These are phyloP conservation scores for Furcasterigmium sp. DNA, from an alignment of 2,329 filamentous ascomycete species.

Conservation along the genomic window DNA sequence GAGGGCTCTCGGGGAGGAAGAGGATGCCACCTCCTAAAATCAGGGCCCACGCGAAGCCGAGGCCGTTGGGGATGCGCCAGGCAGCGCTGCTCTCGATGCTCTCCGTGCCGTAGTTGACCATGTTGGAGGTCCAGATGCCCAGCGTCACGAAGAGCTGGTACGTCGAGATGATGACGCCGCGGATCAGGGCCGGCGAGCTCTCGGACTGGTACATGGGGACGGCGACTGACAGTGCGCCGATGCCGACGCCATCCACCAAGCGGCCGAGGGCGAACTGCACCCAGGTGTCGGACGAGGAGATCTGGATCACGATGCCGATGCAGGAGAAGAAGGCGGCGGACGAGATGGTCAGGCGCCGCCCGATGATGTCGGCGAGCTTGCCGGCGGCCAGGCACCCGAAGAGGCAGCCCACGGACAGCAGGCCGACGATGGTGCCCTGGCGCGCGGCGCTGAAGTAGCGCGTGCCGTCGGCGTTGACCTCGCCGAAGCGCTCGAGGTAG, in stretches of 20 bases:
- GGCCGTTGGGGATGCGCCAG: slow-evolving; percentile 58
- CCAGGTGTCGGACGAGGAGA: slow-evolving; percentile 51
- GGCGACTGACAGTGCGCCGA: slow-evolving; percentile 58
- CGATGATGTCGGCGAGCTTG: slow-evolving; percentile 55
- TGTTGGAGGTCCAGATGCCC: slow-evolving; percentile 56
- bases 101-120: slow-evolving; percentile 58
- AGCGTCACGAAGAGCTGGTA: slow-evolving; percentile 68
- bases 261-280: slow-evolving; percentile 61
- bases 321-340: slow-evolving; percentile 57
- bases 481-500: slow-evolving; percentile 49
- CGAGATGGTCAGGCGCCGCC: slow-evolving; percentile 58
- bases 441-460: slow-evolving; percentile 53
- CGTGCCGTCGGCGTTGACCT: slow-evolving; percentile 27
- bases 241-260: slow-evolving; percentile 59
- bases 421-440: slow-evolving; percentile 58
- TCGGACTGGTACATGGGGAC: slow-evolving; percentile 68
- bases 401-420: slow-evolving; percentile 56
- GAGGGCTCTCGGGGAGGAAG: slow-evolving; percentile 49
- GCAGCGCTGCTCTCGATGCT: slow-evolving; percentile 36
- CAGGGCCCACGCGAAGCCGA: slow-evolving; percentile 51
- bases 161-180: slow-evolving; percentile 56
- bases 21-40: slow-evolving; percentile 45
- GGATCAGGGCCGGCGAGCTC: slow-evolving; percentile 57
- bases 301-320: slow-evolving; percentile 59
- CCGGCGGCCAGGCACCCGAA: slow-evolving; percentile 54